phyloP scores from a whole-genome alignment of 2,329 filamentous ascomycete species.

The Trichophyton mentagrophytes region DNA sequence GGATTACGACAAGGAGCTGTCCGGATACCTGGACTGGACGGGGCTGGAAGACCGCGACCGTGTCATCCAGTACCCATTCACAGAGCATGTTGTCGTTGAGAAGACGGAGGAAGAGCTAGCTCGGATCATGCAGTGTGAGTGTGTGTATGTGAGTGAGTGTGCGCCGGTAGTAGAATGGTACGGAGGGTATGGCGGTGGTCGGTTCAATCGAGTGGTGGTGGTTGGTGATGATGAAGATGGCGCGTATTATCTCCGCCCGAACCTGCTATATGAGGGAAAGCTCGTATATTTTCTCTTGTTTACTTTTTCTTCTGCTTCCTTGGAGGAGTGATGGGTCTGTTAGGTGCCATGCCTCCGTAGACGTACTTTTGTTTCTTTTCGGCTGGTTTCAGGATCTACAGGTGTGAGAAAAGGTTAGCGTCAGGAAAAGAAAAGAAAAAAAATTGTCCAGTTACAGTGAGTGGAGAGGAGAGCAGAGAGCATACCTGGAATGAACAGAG shows the following conservation, averaged over 20 bases:
- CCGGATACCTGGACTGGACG: slow-evolving; percentile 72
- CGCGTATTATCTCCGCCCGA: slow-evolving; percentile 71
- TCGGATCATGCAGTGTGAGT: slow-evolving; percentile 38
- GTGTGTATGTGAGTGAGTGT: too few relatives aligned
- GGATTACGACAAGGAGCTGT: slow-evolving; percentile 68
- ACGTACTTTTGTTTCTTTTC: slow-evolving; percentile 99
- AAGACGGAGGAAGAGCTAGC: slow-evolving; percentile 93
- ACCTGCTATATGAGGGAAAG: slow-evolving; percentile 67
- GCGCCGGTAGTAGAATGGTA: background rate
- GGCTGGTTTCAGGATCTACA: slow-evolving; percentile 91
- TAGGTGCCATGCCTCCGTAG: slow-evolving; percentile 57
- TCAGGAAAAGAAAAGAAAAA: background rate
- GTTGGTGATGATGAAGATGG: too few relatives aligned
- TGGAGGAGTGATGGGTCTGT: slow-evolving; percentile 57
- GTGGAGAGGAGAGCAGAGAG: slow-evolving; percentile 10
- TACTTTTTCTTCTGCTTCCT: slow-evolving; percentile 59
- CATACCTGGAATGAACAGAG: slow-evolving; percentile 95
- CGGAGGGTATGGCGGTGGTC: background rate
- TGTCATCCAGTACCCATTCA: slow-evolving; percentile 85
- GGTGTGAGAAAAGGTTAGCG: slow-evolving; percentile 11
- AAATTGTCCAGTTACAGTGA: background rate
- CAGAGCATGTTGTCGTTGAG: slow-evolving; percentile 76
- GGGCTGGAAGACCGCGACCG: slow-evolving; percentile 80
- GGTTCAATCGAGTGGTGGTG: too few relatives aligned
- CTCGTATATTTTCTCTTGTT: slow-evolving; percentile 51